phyloP scores from a whole-genome alignment of 805 yeast species.

The Spathaspora passalidarum region DNA sequence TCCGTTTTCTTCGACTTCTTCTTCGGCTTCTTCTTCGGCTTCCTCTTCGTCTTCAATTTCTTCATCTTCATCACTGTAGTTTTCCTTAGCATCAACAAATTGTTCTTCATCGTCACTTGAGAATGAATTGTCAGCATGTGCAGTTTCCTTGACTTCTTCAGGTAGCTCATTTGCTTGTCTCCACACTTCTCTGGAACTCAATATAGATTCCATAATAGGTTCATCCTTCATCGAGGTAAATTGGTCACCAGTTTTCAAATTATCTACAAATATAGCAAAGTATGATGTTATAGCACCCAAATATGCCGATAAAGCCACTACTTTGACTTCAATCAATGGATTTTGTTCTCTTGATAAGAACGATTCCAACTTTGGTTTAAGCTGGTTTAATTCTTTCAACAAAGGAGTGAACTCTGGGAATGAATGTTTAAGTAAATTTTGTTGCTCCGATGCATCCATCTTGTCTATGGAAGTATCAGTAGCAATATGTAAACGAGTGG shows the following conservation, averaged over 20 bases:
- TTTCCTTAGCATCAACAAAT: conserved; percentile 14
- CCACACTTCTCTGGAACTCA: conserved; percentile 85
- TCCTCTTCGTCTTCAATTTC: conserved; percentile 14
- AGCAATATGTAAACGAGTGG: conserved; percentile 22
- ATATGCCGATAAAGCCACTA: conserved; percentile 72
- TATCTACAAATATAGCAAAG: conserved; percentile 67
- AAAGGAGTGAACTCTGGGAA: conserved; percentile 87
- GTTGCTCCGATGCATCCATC: conserved; percentile 52
- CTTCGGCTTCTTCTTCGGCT: conserved; percentile 14
- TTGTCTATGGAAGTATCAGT: conserved; percentile 32
- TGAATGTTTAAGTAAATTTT: conserved; percentile 51
- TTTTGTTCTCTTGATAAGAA: conserved; percentile 13
- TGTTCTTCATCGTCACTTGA: conserved; percentile 12
- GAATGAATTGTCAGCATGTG: conserved; percentile 5
- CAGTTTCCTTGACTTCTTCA: conserved; percentile 12
- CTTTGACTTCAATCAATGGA: conserved; percentile 48
- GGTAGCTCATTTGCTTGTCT: conserved; percentile 68
- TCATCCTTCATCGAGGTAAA: conserved; percentile 72
- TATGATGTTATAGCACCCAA: conserved; percentile 76
- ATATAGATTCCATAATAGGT: conserved; percentile 82
- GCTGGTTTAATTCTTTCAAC: conserved; percentile 51
- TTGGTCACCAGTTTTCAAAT: conserved; percentile 50
- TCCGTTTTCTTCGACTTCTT: conserved; percentile 24
- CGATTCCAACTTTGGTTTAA: conserved; percentile 14
- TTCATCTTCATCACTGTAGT: conserved; percentile 14